phyloP scores from a whole-genome alignment of 2,329 filamentous ascomycete species.

The Xylaria polymorpha region DNA sequence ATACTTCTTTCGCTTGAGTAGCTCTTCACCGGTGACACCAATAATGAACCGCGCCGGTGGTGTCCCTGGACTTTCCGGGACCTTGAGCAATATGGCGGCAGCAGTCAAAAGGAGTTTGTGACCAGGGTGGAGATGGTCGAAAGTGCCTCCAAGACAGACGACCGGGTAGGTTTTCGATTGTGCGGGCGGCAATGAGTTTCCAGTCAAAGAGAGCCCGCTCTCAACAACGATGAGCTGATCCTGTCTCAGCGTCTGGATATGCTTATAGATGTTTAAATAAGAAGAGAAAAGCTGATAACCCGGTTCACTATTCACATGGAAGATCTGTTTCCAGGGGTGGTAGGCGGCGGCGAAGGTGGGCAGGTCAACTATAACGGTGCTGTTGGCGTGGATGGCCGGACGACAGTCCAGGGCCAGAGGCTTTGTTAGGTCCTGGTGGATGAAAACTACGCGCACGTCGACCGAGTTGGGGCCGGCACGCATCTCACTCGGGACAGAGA shows the following conservation, averaged over 20 bases:
- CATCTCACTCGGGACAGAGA: constrained; percentile 69
- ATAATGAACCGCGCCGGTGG: constrained; percentile 73
- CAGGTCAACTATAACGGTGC: constrained; percentile 62
- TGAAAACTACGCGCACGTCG: constrained; percentile 78
- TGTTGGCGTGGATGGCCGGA: constrained; percentile 57
- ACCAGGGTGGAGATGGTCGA: constrained; percentile 94
- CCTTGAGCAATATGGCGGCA: constrained; percentile 76
- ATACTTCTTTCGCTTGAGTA: constrained; percentile 90
- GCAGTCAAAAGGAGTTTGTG: constrained; percentile 98
- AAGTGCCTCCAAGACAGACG: constrained; percentile 90
- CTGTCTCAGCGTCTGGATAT: constrained; percentile 59
- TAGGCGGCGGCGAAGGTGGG: constrained; percentile 64
- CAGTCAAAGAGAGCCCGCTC: constrained; percentile 62
- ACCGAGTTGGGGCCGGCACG: constrained; percentile 73
- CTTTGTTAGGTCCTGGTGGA: constrained; percentile 67
- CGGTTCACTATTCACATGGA: constrained; percentile 72
- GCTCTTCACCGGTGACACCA: constrained; percentile 87
- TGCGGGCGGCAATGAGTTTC: constrained; percentile 40
- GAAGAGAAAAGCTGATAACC: constrained; percentile 68
- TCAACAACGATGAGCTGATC: constrained; percentile 64
- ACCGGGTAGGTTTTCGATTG: constrained; percentile 61
- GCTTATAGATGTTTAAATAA: constrained; percentile 62
- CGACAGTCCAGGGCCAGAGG: constrained; percentile 51
- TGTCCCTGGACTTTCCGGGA: constrained; percentile 55
- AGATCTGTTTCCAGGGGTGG: constrained; percentile 73